These are phyloP conservation scores for Ceratocystis papillata DNA, from an alignment of 2,329 filamentous ascomycete genomes.

Conservation along the genomic window DNA sequence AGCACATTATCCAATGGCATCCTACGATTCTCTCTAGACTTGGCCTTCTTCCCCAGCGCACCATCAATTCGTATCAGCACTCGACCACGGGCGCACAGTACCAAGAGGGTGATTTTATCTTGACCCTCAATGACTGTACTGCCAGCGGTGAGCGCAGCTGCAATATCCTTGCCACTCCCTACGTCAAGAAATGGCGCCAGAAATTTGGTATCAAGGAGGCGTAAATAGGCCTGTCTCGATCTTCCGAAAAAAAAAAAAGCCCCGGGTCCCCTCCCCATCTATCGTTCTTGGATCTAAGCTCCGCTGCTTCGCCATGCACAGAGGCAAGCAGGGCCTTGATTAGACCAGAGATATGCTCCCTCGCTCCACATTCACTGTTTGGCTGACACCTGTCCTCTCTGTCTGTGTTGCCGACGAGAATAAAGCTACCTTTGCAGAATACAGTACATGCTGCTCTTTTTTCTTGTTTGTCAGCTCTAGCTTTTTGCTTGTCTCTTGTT, in stretches of 20 bases:
- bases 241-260: not conserved
- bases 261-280: not conserved
- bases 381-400: not conserved
- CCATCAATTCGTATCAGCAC: slow-evolving; percentile 66
- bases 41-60: slow-evolving; percentile 75
- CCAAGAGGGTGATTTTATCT: slow-evolving; percentile 72
- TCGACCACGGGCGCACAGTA: slow-evolving; percentile 52
- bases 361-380: not conserved
- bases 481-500: not conserved
- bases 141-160: slow-evolving; percentile 50
- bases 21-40: slow-evolving; percentile 86
- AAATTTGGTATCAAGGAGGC: slow-evolving; percentile 38
- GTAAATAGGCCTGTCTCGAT: not conserved
- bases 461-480: not conserved
- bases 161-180: slow-evolving; percentile 54
- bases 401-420: not conserved
- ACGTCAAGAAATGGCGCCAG: slow-evolving; percentile 39
- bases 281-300: not conserved
- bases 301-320: not conserved
- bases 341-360: not conserved
- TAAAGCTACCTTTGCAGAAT: slow-evolving; percentile 1
- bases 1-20: slow-evolving; percentile 91
- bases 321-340: not conserved
- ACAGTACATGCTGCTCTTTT: not conserved
- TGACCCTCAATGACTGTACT: slow-evolving; percentile 66